Evolutionary conservation across 345 rosid genomes (phyloP).

Genomic region (Pugionium cornutum): DNA sequence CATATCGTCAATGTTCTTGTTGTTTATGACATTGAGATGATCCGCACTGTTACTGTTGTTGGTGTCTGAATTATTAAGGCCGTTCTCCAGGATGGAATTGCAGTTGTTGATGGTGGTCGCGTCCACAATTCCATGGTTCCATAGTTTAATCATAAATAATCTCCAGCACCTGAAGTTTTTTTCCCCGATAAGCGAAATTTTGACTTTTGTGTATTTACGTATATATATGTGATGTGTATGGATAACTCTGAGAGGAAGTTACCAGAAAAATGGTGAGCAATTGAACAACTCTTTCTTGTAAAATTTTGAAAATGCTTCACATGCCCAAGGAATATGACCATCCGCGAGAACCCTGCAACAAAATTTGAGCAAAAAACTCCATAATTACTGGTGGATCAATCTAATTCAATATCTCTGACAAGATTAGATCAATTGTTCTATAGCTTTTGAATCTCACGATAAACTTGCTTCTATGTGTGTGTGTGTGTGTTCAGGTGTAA

Average conservation of each 20-base stretch:
- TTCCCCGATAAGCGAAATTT: background rate
- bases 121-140: slow-evolving; percentile 81
- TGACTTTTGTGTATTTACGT: background rate
- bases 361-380: background rate
- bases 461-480: background rate
- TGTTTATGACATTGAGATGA: background rate
- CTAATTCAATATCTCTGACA: too few species aligned
- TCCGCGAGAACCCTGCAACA: slow-evolving; percentile 69
- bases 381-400: background rate
- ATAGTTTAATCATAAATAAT: slow-evolving; percentile 67
- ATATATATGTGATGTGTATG: background rate
- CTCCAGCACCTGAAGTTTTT: slow-evolving; percentile 74
- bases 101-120: slow-evolving; percentile 68
- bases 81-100: slow-evolving; percentile 49
- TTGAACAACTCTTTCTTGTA: slow-evolving; percentile 53
- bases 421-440: too few species aligned
- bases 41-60: slow-evolving; percentile 3
- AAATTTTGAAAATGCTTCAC: slow-evolving; percentile 77
- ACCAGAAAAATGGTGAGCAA: slow-evolving; percentile 62
- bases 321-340: slow-evolving; percentile 91
- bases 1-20: background rate
- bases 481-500: background rate
- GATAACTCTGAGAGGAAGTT: slow-evolving; percentile 1
- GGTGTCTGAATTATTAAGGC: background rate
- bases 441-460: too few species aligned